Evolutionary conservation across 805 yeast genomes (phyloP), one percentile per base, ranked within the genome.

Genomic region (Teunomyces kruisii): DNA sequence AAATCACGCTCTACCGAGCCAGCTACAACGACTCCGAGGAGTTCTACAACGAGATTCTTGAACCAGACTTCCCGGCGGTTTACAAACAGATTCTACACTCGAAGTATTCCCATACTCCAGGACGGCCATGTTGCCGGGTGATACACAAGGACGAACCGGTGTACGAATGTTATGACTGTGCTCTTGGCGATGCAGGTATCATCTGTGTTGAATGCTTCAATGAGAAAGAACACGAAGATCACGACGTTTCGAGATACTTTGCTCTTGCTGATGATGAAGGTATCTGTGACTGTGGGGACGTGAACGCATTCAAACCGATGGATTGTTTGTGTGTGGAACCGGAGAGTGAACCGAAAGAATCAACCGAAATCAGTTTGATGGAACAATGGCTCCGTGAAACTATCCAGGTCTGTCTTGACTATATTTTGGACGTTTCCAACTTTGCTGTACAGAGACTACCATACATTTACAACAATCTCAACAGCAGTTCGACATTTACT

Each of bases 231-330:
- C 28, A 26, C 28, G 12, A 26, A 10, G 28, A 10, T 26, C 28
- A 26, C 28, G 12, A 19, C 6, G 22, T 19, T 19, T 19, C 6
- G 22, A 19, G 22, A 19, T 19, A 19, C 22, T 19, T 19, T 19
- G 22, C 22, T 19, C 6, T 19, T 8, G 81, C 78, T 3, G 54
- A 55, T 9, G 71, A 68, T 37, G 76, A 76, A n/a, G 88, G 86
- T 3, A 79, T 83, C 26, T 84, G 90, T 60, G 89, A 84, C 53
- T 84, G 90, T 67, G 89, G 22, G 6, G 22, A 19, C 6, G 3
- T 88, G 6, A 89, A 84, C 57, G 87, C 88, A 4, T 86, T 88
- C 80, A 55, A 41, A 2, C 63, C 64, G 6, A 60, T 86, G 35
- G 67, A 78, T 49, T 86, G 94, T 61, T 71, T 70, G 19, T 67